Conservation (phyloP, 768 basidiomycete species). For the Sarcodon sp. region DNA sequence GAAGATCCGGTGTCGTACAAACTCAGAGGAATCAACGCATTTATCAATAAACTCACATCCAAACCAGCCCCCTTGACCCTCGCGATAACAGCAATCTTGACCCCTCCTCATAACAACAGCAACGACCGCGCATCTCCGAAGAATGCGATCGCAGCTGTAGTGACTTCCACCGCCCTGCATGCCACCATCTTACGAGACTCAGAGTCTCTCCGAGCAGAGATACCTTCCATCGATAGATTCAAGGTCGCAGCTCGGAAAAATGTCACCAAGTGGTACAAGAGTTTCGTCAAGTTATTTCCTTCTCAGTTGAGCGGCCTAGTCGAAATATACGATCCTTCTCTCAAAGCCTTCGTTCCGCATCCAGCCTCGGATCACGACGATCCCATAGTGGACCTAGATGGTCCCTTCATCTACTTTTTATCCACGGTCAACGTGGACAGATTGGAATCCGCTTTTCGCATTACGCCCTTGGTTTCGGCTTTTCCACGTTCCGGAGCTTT, state of each 20-base stretch:
- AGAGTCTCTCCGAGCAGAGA: conserved; percentile 51
- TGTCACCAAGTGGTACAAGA: conserved; percentile 56
- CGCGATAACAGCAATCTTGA: conserved; percentile 34
- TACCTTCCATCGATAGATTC: conserved; percentile 79
- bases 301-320: conserved; percentile 25
- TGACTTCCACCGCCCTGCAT: conserved; percentile 77
- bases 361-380: conserved; percentile 15
- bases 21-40: conserved; percentile 43
- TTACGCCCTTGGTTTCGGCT: conserved; percentile 44
- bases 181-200: conserved; percentile 78
- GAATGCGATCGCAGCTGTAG: conserved; percentile 53
- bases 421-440: conserved; percentile 76
- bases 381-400: conserved; percentile 36
- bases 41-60: conserved; percentile 18
- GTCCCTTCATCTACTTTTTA: conserved; percentile 82
- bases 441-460: conserved; percentile 71
- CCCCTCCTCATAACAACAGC: conserved; percentile 12
- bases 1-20: conserved; percentile 24
- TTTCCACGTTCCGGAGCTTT: conserved; percentile 23
- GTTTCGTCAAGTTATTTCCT: conserved; percentile 44
- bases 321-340: conserved; percentile 46
- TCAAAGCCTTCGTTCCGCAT: conserved; percentile 32
- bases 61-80: conserved; percentile 33
- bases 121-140: not conserved
- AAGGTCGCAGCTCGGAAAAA: conserved; percentile 76